Percentiles rank a stretch among this genome's conserved stretches.
These are phyloP conservation scores for Metarhizium album DNA, from an alignment of 2,329 filamentous ascomycete species.

Conservation along the genomic window DNA sequence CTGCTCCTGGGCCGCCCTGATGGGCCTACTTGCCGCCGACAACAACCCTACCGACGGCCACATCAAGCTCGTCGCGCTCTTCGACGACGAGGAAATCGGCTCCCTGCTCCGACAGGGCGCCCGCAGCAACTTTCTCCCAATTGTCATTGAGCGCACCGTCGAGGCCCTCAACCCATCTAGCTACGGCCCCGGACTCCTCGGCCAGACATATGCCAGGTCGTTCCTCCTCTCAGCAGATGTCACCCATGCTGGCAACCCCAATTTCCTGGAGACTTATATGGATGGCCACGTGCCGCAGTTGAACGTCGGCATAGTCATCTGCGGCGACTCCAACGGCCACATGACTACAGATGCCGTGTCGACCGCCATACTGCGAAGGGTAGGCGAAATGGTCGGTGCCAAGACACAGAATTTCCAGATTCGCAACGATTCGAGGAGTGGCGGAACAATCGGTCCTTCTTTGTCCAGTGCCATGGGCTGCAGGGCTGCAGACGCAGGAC, in stretches of 20 bases:
- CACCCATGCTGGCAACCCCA: constrained; percentile 87
- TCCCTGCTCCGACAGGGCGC: constrained; percentile 85
- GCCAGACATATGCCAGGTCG: constrained; percentile 79
- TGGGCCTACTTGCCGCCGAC: constrained; percentile 61
- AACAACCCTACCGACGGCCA: constrained; percentile 50
- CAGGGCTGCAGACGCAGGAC: constrained; percentile 73
- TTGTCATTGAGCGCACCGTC: constrained; percentile 68
- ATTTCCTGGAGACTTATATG: constrained; percentile 78
- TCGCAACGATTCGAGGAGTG: constrained; percentile 78
- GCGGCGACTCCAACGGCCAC: constrained; percentile 79
- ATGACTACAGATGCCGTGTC: constrained; percentile 92
- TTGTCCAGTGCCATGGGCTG: constrained; percentile 72
- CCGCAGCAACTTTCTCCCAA: constrained; percentile 75
- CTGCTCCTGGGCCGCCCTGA: constrained; percentile 84
- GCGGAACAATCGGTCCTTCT: constrained; percentile 93
- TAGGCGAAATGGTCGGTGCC: constrained; percentile 63
- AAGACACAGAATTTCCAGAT: constrained; percentile 87
- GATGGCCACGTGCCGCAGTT: constrained; percentile 76
- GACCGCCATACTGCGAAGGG: constrained; percentile 65
- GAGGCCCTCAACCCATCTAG: constrained; percentile 49
- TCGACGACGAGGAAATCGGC: constrained; percentile 95
- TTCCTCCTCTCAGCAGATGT: constrained; percentile 92
- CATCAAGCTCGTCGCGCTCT: constrained; percentile 85
- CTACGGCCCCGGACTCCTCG: constrained; percentile 52
- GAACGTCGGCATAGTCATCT: constrained; percentile 76